Evolutionary conservation across 2,329 filamentous ascomycete species (phyloP), one percentile per base, ranked within the genome.

Genomic region (Ophiostoma fasciatum): DNA sequence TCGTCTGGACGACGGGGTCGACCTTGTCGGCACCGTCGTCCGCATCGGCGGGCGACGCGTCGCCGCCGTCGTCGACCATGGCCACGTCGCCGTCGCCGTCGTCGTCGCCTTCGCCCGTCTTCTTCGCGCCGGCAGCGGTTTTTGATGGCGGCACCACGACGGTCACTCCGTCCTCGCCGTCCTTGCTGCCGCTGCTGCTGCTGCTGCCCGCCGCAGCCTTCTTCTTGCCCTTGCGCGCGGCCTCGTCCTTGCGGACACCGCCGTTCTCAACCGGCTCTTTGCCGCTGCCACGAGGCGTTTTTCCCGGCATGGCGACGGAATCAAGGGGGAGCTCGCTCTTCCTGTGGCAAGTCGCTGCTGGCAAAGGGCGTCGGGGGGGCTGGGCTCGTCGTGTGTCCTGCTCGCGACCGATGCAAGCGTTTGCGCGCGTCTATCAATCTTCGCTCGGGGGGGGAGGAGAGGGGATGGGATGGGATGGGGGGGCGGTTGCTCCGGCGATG

Each of bases 131-230:
- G 13, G 9, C 23, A 2, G 35, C 4, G 3, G 27, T 34, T 32
- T 42, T 42, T 32, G 76, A 71, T 39, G 77, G 78, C 37, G 80
- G 78, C 30, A 84, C 78, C 49, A 85, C 79, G 45, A 84, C 78
- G 34, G 79, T 84, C 78, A 84, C 84, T 63, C 83, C 78, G 62
- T 82, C 78, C 49, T 83, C 78, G 49, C 82, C 78, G 50, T 69
- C 76, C 51, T 84, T 75, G 57, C 75, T 77, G 49, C 68, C 75
- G 50, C 82, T 74, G 57, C 74, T n/a, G n/a, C n/a, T n/a, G n/a
- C n/a, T n/a, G n/a, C n/a, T n/a, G n/a, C n/a, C n/a, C n/a, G n/a
- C n/a, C n/a, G n/a, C 77, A 15, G 54, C 51, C 60, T 74, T 74
- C 62, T 78, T 42, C 60, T 76, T 78, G 51, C 63, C 60, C 62